Percentiles rank a stretch among this genome's conserved stretches.
phyloP scores from a whole-genome alignment of 768 basidiomycete species.

The Russula compacta region DNA sequence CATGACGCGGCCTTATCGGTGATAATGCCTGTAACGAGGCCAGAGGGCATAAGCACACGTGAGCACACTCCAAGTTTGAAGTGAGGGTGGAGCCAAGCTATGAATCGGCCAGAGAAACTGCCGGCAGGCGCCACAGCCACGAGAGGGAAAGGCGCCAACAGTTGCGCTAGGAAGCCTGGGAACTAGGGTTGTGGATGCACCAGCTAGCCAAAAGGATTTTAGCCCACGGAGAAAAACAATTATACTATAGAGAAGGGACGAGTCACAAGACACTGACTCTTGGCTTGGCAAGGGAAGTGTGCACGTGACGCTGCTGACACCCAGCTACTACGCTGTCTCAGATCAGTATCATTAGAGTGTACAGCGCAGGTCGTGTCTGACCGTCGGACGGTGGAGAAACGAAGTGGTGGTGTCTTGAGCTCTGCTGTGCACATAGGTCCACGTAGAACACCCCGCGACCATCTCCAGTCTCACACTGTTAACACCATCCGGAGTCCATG shows the following conservation, averaged over 20 bases:
- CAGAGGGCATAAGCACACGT: background rate
- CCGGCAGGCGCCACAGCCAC: background rate
- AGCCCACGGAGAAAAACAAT: no score
- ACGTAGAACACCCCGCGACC: background rate
- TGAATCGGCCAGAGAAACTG: background rate
- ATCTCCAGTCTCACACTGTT: background rate
- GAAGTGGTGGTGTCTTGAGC: background rate
- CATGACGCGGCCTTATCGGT: no score
- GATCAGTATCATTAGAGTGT: no score
- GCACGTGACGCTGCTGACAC: background rate
- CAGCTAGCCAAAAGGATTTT: no score
- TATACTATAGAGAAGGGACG: no score
- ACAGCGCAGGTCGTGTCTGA: no score
- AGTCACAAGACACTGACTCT: no score
- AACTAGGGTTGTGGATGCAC: no score
- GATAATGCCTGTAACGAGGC: background rate
- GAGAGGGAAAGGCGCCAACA: no score
- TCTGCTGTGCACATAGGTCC: background rate
- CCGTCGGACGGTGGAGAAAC: background rate
- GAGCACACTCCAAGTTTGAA: background rate
- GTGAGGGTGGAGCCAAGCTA: background rate
- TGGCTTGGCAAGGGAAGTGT: no score
- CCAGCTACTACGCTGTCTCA: no score
- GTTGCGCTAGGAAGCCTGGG: no score
- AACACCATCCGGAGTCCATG: background rate